Percentiles rank a stretch among this genome's conserved stretches.
Conservation (phyloP, 768 basidiomycete genomes). For the Pisolithus marmoratus region DNA sequence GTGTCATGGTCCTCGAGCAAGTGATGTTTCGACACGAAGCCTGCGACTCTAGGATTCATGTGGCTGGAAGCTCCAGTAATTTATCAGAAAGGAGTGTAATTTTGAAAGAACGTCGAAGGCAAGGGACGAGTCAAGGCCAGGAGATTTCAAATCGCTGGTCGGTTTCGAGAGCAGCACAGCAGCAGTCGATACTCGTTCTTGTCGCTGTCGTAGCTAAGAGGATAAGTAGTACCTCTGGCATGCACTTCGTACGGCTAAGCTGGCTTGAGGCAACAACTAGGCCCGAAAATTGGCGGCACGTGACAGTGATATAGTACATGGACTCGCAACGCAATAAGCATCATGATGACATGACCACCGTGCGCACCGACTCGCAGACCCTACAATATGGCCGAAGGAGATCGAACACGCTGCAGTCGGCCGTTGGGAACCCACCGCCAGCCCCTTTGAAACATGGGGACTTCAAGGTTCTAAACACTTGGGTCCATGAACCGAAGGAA, state of each 20-base stretch:
- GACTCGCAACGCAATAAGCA: no score
- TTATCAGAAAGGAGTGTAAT: conserved; percentile 17
- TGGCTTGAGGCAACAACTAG: no score
- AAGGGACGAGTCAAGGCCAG: neutral
- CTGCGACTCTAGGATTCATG: neutral
- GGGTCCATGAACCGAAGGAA: conserved; percentile 72
- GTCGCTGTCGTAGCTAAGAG: neutral
- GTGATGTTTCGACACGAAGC: neutral
- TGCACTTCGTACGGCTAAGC: no score
- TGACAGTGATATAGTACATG: no score
- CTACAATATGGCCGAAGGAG: conserved; percentile 52
- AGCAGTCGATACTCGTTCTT: conserved; percentile 1
- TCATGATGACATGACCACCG: conserved; percentile 42
- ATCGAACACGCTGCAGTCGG: conserved; percentile 71
- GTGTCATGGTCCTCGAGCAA: neutral
- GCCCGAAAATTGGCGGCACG: no score
- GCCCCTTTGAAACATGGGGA: conserved; percentile 57
- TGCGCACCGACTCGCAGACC: conserved; percentile 56
- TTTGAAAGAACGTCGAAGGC: conserved; percentile 14
- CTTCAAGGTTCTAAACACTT: conserved; percentile 54
- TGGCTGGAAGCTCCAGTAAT: neutral
- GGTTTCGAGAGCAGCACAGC: conserved; percentile 2
- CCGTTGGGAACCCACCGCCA: conserved; percentile 42
- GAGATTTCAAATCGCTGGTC: neutral
- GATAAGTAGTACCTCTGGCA: neutral